phyloP scores from a whole-genome alignment of 1,284 basidiomycete species.

The Phellinidium pouzarii region DNA sequence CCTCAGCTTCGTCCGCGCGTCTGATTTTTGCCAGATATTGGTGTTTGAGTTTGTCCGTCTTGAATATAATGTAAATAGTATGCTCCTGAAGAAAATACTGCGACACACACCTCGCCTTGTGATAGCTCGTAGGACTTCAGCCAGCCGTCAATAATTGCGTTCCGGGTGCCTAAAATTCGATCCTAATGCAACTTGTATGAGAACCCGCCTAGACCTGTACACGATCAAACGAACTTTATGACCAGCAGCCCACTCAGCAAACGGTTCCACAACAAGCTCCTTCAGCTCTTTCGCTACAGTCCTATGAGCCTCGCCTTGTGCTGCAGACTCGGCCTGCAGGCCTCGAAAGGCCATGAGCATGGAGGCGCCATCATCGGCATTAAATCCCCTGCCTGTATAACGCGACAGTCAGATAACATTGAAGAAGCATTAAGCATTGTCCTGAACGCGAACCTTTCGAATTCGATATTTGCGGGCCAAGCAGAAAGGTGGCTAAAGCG shows the following conservation, averaged over 20 bases:
- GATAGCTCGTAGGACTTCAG: constrained; percentile 63
- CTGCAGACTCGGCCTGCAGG: constrained; percentile 59
- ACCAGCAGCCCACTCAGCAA: constrained; percentile 61
- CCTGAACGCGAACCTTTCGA: constrained; percentile 38
- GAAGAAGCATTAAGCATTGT: background rate
- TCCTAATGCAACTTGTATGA: constrained; percentile 35
- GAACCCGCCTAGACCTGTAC: background rate
- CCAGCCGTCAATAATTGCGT: constrained; percentile 61
- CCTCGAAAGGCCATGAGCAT: constrained; percentile 73
- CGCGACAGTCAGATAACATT: constrained; percentile 8
- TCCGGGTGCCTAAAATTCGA: constrained; percentile 48
- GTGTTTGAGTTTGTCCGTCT: constrained; percentile 65
- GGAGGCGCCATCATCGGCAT: constrained; percentile 72
- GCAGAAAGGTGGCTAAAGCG: constrained; percentile 51
- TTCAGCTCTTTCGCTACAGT: constrained; percentile 61
- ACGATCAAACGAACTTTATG: constrained; percentile 46
- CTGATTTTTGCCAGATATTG: constrained; percentile 73
- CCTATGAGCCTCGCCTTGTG: constrained; percentile 62
- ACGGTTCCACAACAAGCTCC: constrained; percentile 65
- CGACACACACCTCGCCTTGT: constrained; percentile 44
- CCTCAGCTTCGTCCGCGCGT: constrained; percentile 81
- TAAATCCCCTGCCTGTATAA: constrained; percentile 53
- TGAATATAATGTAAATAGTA: background rate
- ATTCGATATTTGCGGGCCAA: constrained; percentile 44
- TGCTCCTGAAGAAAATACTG: background rate